A percentile compares a stretch with the other conserved stretches of the same genome.
These are phyloP conservation scores for Rhodotorula toruloides DNA, from an alignment of 768 basidiomycete genomes.

Conservation along the genomic window DNA sequence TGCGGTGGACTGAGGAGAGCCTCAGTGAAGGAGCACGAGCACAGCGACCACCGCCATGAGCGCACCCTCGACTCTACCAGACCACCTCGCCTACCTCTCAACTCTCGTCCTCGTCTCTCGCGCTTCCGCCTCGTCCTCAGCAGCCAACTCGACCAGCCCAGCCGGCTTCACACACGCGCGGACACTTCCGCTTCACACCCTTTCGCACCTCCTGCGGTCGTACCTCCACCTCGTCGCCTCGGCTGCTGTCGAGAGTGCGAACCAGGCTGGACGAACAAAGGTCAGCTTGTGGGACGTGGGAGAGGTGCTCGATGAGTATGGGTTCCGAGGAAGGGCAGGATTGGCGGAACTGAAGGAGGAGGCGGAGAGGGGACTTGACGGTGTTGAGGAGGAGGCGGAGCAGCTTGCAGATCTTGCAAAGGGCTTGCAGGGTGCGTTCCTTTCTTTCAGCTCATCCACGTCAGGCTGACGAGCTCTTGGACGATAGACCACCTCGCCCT, in stretches of 20 bases:
- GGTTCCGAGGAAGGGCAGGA: neutral
- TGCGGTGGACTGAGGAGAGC: no score
- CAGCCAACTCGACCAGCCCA: neutral
- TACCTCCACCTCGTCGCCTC: slow-evolving; percentile 27
- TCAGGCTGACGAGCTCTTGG: neutral
- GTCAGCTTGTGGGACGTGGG: slow-evolving; percentile 29
- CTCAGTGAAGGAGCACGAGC: no score
- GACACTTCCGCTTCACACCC: slow-evolving; percentile 15
- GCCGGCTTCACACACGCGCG: slow-evolving; percentile 25
- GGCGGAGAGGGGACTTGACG: slow-evolving; percentile 4
- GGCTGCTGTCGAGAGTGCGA: neutral
- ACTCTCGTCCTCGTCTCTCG: slow-evolving; percentile 26
- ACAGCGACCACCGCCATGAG: no score
- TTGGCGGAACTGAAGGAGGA: slow-evolving; percentile 19
- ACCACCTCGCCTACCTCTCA: slow-evolving; percentile 22
- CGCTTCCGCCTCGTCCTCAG: neutral
- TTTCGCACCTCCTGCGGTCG: slow-evolving; percentile 29
- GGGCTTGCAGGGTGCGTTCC: slow-evolving; percentile 19
- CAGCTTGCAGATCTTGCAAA: slow-evolving; percentile 15
- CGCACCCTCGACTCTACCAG: neutral
- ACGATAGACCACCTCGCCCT: slow-evolving; percentile 10
- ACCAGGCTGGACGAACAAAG: slow-evolving; percentile 16
- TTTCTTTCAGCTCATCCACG: neutral
- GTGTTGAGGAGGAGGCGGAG: slow-evolving; percentile 20
- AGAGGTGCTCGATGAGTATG: slow-evolving; percentile 12